These are phyloP conservation scores for Exophiala dermatitidis DNA, from an alignment of 2,329 filamentous ascomycete genomes.

Conservation along the genomic window DNA sequence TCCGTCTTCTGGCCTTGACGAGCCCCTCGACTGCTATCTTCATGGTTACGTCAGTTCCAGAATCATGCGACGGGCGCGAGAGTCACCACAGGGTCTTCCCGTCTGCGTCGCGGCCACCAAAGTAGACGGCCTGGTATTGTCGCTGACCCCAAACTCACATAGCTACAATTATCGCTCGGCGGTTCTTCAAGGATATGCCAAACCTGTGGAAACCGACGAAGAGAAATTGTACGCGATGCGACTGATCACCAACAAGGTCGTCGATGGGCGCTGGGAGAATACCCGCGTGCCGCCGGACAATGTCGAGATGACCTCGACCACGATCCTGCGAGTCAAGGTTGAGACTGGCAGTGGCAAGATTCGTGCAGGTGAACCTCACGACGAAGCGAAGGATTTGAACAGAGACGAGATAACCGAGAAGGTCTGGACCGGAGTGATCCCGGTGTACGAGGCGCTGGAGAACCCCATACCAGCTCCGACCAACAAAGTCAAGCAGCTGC, in stretches of 20 bases:
- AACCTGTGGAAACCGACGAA: constrained; percentile 55
- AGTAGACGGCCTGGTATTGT: constrained; percentile 71
- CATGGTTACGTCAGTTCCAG: constrained; percentile 78
- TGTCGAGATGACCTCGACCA: constrained; percentile 68
- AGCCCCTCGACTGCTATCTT: constrained; percentile 68
- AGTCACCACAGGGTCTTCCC: constrained; percentile 51
- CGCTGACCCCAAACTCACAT: constrained; percentile 71
- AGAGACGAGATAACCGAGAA: constrained; percentile 43
- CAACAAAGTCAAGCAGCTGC: constrained; percentile 54
- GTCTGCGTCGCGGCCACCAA: constrained; percentile 66
- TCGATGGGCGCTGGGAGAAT: constrained; percentile 61
- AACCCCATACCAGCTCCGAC: constrained; percentile 54
- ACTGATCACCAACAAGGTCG: constrained; percentile 66
- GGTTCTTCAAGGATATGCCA: constrained; percentile 67
- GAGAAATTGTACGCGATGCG: constrained; percentile 75
- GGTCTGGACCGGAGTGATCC: constrained; percentile 56
- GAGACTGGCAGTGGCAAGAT: constrained; percentile 69
- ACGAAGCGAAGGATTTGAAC: constrained; percentile 51
- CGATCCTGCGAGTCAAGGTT: constrained; percentile 62
- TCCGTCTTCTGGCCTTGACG: constrained; percentile 53
- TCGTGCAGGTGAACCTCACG: constrained; percentile 57
- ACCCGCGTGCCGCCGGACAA: constrained; percentile 63
- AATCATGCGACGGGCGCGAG: constrained; percentile 59
- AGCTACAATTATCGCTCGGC: constrained; percentile 83
- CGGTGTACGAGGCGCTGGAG: constrained; percentile 58